These are phyloP conservation scores for Andrographis paniculata DNA, from an alignment of 305 asterid genomes.

Conservation along the genomic window DNA sequence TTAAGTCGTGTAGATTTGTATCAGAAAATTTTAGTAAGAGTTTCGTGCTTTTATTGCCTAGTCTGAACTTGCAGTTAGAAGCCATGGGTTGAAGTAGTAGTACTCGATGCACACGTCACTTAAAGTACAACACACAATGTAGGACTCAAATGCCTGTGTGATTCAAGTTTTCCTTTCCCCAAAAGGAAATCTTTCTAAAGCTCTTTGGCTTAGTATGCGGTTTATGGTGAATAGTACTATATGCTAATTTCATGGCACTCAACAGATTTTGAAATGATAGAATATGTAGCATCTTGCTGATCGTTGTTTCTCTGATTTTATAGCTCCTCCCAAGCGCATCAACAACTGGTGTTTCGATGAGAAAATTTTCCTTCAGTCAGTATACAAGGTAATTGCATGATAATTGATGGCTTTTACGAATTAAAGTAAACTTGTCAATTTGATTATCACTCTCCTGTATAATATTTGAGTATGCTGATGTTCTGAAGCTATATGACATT, in stretches of 20 bases:
- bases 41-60: no score
- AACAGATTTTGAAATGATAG: not conserved
- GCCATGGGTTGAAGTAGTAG: no score
- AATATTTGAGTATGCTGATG: not conserved
- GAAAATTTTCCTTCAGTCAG: conserved; percentile 63
- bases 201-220: not conserved
- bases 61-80: no score
- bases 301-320: conserved; percentile 19
- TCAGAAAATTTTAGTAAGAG: no score
- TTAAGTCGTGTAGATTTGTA: no score
- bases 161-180: not conserved
- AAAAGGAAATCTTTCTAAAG: not conserved
- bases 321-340: conserved; percentile 54
- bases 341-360: conserved; percentile 77
- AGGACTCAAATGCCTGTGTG: conserved; percentile 1
- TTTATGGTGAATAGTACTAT: not conserved
- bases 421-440: not conserved
- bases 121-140: not conserved
- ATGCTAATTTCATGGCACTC: not conserved
- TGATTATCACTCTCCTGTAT: not conserved
- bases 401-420: conserved; percentile 3
- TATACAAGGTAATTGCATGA: conserved; percentile 61
- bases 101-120: no score
- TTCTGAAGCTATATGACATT: no score
- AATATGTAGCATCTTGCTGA: conserved; percentile 12